These are phyloP conservation scores for Blastocystis sp. DNA, from an alignment of 352 stramenopile species.

Conservation along the genomic window DNA sequence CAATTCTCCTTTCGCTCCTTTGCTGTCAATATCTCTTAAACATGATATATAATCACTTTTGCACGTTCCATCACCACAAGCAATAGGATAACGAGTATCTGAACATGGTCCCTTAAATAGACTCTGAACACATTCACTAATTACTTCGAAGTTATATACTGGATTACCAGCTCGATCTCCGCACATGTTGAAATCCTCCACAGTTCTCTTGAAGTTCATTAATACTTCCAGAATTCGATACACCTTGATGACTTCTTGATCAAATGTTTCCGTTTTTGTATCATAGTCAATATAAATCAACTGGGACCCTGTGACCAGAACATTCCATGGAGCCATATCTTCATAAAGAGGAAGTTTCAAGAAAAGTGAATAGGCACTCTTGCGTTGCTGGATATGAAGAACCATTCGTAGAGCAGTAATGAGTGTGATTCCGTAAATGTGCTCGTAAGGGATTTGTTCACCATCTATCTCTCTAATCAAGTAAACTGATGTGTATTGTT, in stretches of 20 bases:
- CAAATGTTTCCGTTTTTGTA: conserved; percentile 70
- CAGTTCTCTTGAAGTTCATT: conserved; percentile 73
- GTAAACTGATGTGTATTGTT: conserved; percentile 52
- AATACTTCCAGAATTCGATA: conserved; percentile 71
- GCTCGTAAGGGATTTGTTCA: conserved; percentile 70
- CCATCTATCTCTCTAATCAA: conserved; percentile 70
- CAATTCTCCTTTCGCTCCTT: not conserved
- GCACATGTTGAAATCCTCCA: conserved; percentile 70
- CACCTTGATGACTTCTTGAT: conserved; percentile 67
- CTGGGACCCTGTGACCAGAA: conserved; percentile 68
- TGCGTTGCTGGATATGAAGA: conserved; percentile 61
- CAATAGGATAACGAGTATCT: conserved; percentile 68
- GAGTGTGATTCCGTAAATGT: conserved; percentile 71
- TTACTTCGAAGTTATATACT: conserved; percentile 69
- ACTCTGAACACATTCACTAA: conserved; percentile 70
- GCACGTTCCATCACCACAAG: conserved; percentile 71
- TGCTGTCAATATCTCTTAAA: conserved; percentile 67
- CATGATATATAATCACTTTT: conserved; percentile 72
- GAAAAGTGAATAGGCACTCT: conserved; percentile 69
- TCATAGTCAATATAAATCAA: conserved; percentile 73
- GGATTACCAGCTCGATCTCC: conserved; percentile 26
- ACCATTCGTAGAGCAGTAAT: conserved; percentile 71
- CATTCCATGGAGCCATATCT: conserved; percentile 74
- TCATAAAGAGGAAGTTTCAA: conserved; percentile 72
- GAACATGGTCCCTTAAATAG: conserved; percentile 67